phyloP scores from a whole-genome alignment of 345 rosid genomes.

The Gossypium anomalum region DNA sequence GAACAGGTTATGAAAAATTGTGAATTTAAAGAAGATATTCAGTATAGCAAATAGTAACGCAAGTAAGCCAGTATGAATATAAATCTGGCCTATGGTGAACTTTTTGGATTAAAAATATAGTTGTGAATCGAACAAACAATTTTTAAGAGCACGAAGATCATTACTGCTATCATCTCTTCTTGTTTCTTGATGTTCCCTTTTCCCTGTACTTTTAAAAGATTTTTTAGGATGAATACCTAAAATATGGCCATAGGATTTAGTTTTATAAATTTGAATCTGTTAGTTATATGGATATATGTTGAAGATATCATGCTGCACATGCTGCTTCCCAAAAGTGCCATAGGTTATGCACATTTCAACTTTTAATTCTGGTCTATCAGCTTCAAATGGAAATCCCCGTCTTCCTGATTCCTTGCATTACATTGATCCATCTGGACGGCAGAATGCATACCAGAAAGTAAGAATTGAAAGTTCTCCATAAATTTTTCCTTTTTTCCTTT shows the following conservation, averaged over 20 bases:
- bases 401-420: constrained; percentile 86
- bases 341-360: constrained; percentile 4
- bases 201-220: background rate
- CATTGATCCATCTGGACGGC: constrained; percentile 63
- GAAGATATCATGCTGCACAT: background rate
- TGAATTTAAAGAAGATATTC: too few species aligned
- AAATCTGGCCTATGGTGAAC: background rate
- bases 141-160: background rate
- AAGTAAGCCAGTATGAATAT: too few species aligned
- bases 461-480: constrained; percentile 9
- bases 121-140: background rate
- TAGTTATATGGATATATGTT: background rate
- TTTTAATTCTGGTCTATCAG: constrained; percentile 34
- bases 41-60: too few species aligned
- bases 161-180: background rate
- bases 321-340: background rate
- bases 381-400: constrained; percentile 92
- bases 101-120: background rate
- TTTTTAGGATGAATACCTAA: background rate
- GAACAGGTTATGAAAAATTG: too few species aligned
- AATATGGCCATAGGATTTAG: background rate
- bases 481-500: background rate
- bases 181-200: background rate
- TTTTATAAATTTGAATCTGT: background rate
- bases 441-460: constrained; percentile 72